Evolutionary conservation across 2,329 filamentous ascomycete genomes (phyloP).

Genomic region (Penicillium sp.): DNA sequence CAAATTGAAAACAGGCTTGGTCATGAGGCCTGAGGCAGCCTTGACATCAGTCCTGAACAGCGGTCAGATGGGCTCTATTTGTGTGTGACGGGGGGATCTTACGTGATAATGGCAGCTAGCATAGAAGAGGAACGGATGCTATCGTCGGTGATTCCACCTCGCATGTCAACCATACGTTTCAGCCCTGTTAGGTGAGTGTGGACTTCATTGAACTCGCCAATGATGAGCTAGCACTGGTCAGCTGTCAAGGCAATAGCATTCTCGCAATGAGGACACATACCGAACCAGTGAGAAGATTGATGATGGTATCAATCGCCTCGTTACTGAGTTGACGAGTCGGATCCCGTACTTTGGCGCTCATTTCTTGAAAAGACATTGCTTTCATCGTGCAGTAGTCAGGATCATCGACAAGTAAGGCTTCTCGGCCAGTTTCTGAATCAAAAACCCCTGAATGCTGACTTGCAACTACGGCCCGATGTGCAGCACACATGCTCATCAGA

Average conservation of each 20-base stretch:
- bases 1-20: constrained; percentile 36
- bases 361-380: constrained; percentile 35
- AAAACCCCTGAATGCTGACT: constrained; percentile 26
- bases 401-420: constrained; percentile 26
- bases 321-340: constrained; percentile 30
- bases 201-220: constrained; percentile 41
- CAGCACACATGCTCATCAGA: constrained; percentile 42
- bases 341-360: constrained; percentile 34
- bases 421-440: constrained; percentile 12
- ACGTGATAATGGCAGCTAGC: constrained; percentile 33
- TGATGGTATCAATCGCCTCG: constrained; percentile 40
- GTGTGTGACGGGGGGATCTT: constrained; percentile 5
- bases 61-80: constrained; percentile 3
- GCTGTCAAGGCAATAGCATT: not conserved
- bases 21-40: constrained; percentile 35
- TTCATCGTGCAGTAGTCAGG: constrained; percentile 44
- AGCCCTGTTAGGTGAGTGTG: constrained; percentile 42
- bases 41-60: constrained; percentile 35
- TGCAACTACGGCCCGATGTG: constrained; percentile 38
- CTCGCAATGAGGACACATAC: constrained; percentile 24
- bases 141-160: constrained; percentile 33
- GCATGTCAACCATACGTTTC: constrained; percentile 39
- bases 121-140: constrained; percentile 28
- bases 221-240: constrained; percentile 32
- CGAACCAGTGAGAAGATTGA: constrained; percentile 39